Percentiles rank a stretch among this genome's conserved stretches.
phyloP scores from a whole-genome alignment of 2,329 filamentous ascomycete genomes.

The Cercospora nicotianae region DNA sequence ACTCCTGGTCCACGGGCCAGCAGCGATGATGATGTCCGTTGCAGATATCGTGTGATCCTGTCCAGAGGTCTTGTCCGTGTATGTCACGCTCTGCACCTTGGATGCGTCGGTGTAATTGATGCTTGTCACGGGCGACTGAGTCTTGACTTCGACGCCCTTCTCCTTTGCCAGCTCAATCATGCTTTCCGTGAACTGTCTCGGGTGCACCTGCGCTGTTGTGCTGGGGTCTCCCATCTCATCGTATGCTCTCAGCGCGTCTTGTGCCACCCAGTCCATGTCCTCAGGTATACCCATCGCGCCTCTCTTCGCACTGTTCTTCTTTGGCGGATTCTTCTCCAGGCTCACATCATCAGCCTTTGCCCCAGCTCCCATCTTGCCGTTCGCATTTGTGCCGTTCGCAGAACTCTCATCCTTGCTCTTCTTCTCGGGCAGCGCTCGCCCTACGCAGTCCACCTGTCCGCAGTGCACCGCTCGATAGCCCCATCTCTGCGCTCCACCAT shows the following conservation, averaged over 20 bases:
- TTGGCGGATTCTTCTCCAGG: slow-evolving; percentile 51
- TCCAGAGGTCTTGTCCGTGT: slow-evolving; percentile 54
- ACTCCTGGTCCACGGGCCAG: slow-evolving; percentile 61
- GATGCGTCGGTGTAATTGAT: slow-evolving; percentile 57
- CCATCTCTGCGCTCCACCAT: slow-evolving; percentile 76
- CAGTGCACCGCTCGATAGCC: slow-evolving; percentile 80
- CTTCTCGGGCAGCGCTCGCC: slow-evolving; percentile 41
- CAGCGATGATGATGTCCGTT: slow-evolving; percentile 59
- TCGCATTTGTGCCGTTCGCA: slow-evolving; percentile 32
- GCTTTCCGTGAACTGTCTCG: slow-evolving; percentile 81
- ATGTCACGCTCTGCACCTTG: slow-evolving; percentile 63
- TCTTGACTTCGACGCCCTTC: slow-evolving; percentile 57
- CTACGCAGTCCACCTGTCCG: slow-evolving; percentile 61
- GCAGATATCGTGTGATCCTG: slow-evolving; percentile 53
- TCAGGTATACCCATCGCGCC: slow-evolving; percentile 65
- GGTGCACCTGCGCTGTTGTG: slow-evolving; percentile 92
- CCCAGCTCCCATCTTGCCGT: slow-evolving; percentile 30
- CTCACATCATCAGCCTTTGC: slow-evolving; percentile 46
- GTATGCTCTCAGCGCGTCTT: slow-evolving; percentile 66
- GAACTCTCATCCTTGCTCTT: slow-evolving; percentile 30
- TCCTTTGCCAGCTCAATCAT: slow-evolving; percentile 76
- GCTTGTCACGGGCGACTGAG: slow-evolving; percentile 64
- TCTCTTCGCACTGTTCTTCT: slow-evolving; percentile 52
- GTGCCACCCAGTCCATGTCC: slow-evolving; percentile 82
- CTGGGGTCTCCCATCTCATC: slow-evolving; percentile 78